Evolutionary conservation across 2,329 filamentous ascomycete genomes (phyloP).

Genomic region (Curvularia spicifera): DNA sequence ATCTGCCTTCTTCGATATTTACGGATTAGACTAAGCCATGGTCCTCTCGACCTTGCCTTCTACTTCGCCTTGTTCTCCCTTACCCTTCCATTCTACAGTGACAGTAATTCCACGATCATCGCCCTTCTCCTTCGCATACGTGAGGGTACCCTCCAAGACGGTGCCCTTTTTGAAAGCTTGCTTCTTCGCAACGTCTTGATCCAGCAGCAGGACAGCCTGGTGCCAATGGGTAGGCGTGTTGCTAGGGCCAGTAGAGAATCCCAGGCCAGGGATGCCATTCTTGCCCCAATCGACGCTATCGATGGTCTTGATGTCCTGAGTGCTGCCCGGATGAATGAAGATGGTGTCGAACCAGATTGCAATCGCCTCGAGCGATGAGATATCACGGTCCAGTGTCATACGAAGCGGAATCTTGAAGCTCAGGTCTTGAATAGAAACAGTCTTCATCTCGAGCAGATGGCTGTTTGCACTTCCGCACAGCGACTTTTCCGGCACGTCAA

Average conservation of each 20-base stretch:
- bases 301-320: conserved; percentile 43
- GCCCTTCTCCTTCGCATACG: conserved; percentile 68
- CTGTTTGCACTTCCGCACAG: conserved; percentile 66
- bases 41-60: conserved; percentile 43
- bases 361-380: conserved; percentile 81
- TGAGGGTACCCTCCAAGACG: conserved; percentile 71
- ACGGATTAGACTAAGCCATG: conserved; percentile 29
- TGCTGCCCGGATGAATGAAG: conserved; percentile 68
- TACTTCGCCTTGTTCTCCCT: conserved; percentile 36
- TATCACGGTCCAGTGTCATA: conserved; percentile 65
- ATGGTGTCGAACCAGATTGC: conserved; percentile 94
- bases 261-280: conserved; percentile 65
- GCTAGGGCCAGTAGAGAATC: conserved; percentile 85
- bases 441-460: conserved; percentile 77
- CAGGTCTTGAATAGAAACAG: conserved; percentile 72
- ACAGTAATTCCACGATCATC: conserved; percentile 52
- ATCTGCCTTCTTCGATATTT: neutral
- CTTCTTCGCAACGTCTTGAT: conserved; percentile 60
- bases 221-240: conserved; percentile 87
- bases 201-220: conserved; percentile 77
- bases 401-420: conserved; percentile 74
- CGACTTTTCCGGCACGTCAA: conserved; percentile 39
- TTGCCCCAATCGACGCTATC: conserved; percentile 69
- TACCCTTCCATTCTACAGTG: conserved; percentile 47
- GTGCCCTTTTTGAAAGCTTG: conserved; percentile 59